Evolutionary conservation across 805 yeast species (phyloP).

Genomic region (Yamadazyma insecticola): DNA sequence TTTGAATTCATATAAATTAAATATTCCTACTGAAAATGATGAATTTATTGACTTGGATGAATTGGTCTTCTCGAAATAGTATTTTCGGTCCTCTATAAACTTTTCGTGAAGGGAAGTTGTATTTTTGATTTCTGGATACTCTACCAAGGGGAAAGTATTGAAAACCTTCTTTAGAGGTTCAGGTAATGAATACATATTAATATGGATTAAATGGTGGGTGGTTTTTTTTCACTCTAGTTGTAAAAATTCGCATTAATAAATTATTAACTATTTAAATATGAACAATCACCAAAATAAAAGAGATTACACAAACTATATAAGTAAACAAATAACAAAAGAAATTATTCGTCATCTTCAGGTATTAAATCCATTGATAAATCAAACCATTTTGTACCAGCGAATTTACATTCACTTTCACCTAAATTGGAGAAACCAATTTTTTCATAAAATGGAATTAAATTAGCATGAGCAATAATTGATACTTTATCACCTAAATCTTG

Average conservation of each 20-base stretch:
- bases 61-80: constrained; percentile 9
- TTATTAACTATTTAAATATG: not conserved
- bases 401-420: constrained; percentile 58
- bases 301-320: too few relatives aligned
- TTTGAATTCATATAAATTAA: constrained; percentile 31
- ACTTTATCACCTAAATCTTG: constrained; percentile 81
- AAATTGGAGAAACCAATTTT: constrained; percentile 71
- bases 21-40: constrained; percentile 50
- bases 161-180: constrained; percentile 40
- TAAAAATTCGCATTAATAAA: too few relatives aligned
- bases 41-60: constrained; percentile 12
- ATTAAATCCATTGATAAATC: constrained; percentile 49
- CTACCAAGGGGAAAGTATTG: constrained; percentile 47
- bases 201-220: too few relatives aligned
- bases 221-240: too few relatives aligned
- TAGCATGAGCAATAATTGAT: constrained; percentile 66
- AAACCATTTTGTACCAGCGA: constrained; percentile 59
- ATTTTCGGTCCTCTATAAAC: constrained; percentile 16
- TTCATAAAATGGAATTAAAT: constrained; percentile 70
- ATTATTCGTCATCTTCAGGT: constrained; percentile 37
- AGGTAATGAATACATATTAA: too few relatives aligned
- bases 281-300: not conserved
- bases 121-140: constrained; percentile 33
- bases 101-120: constrained; percentile 13
- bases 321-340: too few relatives aligned